phyloP scores from a whole-genome alignment of 345 rosid species.

The Citrus medica region DNA sequence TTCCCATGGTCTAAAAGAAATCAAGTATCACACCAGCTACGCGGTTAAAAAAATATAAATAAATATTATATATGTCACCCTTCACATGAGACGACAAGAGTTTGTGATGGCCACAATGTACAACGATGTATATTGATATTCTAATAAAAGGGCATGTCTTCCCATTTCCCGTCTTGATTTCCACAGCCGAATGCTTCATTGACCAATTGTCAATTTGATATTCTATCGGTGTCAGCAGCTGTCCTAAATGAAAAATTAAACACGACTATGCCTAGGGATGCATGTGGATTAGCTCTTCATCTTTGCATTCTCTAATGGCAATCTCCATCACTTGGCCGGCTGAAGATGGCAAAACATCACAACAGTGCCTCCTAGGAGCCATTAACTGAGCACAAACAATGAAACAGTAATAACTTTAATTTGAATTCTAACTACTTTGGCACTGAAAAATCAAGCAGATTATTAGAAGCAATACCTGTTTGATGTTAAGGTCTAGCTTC shows the following conservation, averaged over 20 bases:
- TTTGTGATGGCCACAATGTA: background rate
- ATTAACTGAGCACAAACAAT: slow-evolving; percentile 36
- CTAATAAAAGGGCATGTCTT: background rate
- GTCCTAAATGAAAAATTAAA: background rate
- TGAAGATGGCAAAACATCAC: slow-evolving; percentile 67
- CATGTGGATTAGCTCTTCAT: slow-evolving; percentile 62
- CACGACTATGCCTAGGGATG: slow-evolving; percentile 22
- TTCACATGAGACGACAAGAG: background rate
- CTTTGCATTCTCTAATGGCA: slow-evolving; percentile 59
- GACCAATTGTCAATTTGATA: background rate
- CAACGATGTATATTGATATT: background rate
- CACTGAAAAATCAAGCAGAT: background rate
- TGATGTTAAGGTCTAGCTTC: slow-evolving; percentile 46
- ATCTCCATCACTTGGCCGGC: slow-evolving; percentile 51
- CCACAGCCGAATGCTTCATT: background rate
- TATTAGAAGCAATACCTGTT: slow-evolving; percentile 40
- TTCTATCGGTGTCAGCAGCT: background rate
- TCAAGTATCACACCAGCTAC: background rate
- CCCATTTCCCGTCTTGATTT: background rate
- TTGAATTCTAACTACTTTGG: background rate
- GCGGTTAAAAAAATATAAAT: background rate
- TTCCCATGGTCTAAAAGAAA: background rate
- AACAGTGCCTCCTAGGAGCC: slow-evolving; percentile 89
- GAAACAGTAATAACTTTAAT: background rate
- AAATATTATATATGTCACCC: background rate